Base-by-base conservation (phyloP, 176 grass and related monocot genomes). In the Zea luxurians region DNA sequence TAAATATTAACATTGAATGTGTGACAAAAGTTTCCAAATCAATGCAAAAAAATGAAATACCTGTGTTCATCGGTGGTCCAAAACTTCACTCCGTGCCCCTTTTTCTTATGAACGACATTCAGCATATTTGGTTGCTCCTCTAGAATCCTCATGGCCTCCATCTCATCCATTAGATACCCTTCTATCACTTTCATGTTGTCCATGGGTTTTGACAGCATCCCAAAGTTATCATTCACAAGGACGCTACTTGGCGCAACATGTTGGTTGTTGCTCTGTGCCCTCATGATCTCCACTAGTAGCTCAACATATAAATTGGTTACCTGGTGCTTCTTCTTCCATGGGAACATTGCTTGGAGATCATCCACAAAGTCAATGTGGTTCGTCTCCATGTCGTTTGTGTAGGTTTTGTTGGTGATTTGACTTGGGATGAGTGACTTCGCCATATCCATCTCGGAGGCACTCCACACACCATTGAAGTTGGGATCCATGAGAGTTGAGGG, bases 231-330 rank as follows among this genome's bases (percentile, higher is more conserved):
- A 10, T 12, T 49, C 8, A 4, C 18, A 10, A 4, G 57, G 18
- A 8, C n/a, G 10, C 20, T 4, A 3, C n/a, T 60, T 27, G 3
- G 8, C 57, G 10, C 57, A 20, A 60, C 57, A 60, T 60, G 57
- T 11, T 60, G 57, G 18, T 27, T 27, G 57, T 4, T 27, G 3
- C 7, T 59, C 2, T 7, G 62, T 7, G 62, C 37, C 62, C 3
- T 41, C 48, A 3, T 27, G 37, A 42, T 64, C 40, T 70, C 54
- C 37, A 64, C 55, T 8, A 16, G 16, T 0, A 86, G 54, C 10
- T 81, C 45, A 59, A 86, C 20, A 4, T 86, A 81, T 47, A 81
- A n/a, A 40, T 38, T 8, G 2, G 3, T 81, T 70, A 86, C 78
- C 64, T 81, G 53, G 0, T 61, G 9, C 37, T 13, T 18, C 45